These are phyloP conservation scores for Lentithecium fluviatile DNA, from an alignment of 495 filamentous ascomycete species.

Conservation along the genomic window DNA sequence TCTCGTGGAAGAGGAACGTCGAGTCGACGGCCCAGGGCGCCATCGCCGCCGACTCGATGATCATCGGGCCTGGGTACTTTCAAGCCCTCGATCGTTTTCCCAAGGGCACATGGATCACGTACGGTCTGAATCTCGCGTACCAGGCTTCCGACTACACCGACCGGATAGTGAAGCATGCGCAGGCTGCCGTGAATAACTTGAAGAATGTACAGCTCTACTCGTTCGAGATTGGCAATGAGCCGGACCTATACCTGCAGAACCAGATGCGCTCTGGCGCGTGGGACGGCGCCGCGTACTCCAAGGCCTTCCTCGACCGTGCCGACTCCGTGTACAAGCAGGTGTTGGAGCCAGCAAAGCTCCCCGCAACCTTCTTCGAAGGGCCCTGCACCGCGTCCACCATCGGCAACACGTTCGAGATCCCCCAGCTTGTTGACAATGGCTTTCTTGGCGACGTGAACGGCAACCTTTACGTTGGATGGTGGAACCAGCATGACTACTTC, in stretches of 20 bases:
- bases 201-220: conserved; percentile 41
- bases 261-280: conserved; percentile 38
- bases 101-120: conserved; percentile 41
- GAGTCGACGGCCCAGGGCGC: conserved; percentile 33
- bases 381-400: conserved; percentile 44
- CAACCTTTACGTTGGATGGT: conserved; percentile 36
- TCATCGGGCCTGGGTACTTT: conserved; percentile 44
- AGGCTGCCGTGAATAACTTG: conserved; percentile 36
- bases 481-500: conserved; percentile 49
- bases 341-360: conserved; percentile 38
- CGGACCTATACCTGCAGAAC: conserved; percentile 44
- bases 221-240: conserved; percentile 49
- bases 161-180: conserved; percentile 37
- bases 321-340: conserved; percentile 40
- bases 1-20: conserved; percentile 30
- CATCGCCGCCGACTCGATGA: conserved; percentile 36
- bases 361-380: conserved; percentile 44
- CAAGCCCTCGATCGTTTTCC: conserved; percentile 43
- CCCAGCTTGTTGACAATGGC: conserved; percentile 34
- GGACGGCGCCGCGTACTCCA: conserved; percentile 40
- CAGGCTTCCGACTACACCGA: conserved; percentile 37
- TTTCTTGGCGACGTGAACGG: conserved; percentile 28
- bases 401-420: conserved; percentile 43
- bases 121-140: conserved; percentile 45
- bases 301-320: conserved; percentile 42